phyloP scores from a whole-genome alignment of 257 asterid genomes.

The Jaltomata sinuosa region DNA sequence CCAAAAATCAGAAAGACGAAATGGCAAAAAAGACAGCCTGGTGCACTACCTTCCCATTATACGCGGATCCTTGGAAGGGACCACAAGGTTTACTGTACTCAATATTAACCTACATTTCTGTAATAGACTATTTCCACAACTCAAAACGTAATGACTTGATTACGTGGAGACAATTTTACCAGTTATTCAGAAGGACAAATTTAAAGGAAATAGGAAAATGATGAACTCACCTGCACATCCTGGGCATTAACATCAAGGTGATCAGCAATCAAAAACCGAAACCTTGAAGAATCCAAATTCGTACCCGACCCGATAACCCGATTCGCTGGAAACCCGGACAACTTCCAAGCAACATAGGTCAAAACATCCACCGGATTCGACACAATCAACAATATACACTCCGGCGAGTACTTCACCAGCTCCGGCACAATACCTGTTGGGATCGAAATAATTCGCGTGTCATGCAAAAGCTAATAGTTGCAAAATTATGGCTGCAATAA shows the following conservation, averaged over 20 bases:
- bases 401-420: conserved; percentile 59
- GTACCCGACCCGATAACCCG: conserved; percentile 91
- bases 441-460: too few relatives aligned
- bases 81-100: neutral
- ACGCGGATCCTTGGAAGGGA: neutral
- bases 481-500: too few relatives aligned
- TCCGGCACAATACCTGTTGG: conserved; percentile 44
- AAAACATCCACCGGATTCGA: conserved; percentile 82
- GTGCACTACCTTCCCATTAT: neutral
- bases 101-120: neutral
- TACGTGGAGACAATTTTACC: neutral
- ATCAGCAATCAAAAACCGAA: conserved; percentile 75
- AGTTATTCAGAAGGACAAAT: neutral
- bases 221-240: conserved; percentile 67
- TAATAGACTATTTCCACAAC: neutral
- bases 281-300: conserved; percentile 76
- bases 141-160: neutral
- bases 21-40: neutral
- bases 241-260: conserved; percentile 86
- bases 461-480: too few relatives aligned
- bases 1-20: neutral
- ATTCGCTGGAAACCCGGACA: conserved; percentile 59
- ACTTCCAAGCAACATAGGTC: conserved; percentile 77
- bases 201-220: neutral
- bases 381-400: conserved; percentile 49